Base-by-base conservation (phyloP, 345 rosid genomes). In the Arabidopsis arenosa region DNA sequence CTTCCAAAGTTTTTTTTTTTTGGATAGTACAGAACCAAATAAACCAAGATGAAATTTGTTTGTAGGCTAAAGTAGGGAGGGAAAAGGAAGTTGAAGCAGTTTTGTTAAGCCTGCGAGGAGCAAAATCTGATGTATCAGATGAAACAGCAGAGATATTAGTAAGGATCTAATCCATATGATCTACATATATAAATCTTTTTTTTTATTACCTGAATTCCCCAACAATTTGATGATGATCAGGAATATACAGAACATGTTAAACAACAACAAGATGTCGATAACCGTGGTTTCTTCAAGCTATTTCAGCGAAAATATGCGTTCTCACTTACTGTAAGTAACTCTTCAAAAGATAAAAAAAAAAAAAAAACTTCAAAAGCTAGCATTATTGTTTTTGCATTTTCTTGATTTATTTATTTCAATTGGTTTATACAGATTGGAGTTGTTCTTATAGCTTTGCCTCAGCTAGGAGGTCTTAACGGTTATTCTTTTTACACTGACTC, bases 401-500 rank as follows among this genome's bases (percentile, higher is more conserved):
- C 58, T 64, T 74, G 21, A 56, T 45, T 35, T 66, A 44, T 28
- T 35, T 39, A 17, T 14, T 5, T 9, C 0, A 40, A 4, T 18
- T 68, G 26, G 51, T 68, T 68, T 1, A 58, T 11, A 7, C 58
- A 87, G 94, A 86, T 89, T 70, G 94, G 87, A 33, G 84, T 89
- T 62, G 91, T 90, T 43, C 80, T 93, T 71, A 93, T 93, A 93
- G 88, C 77, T 59, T 79, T 93, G 79, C 98, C 92, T 77, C 90
- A 90, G 53, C 85, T 93, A 57, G 93, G 96, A 70, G 98, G 98
- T 48, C 88, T 87, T 57, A 83, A 70, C 43, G 88, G 79, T 52
- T 80, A 85, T 59, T 72, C 81, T 17, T 87, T 87, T 67, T 87
- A 87, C 68, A 84, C 91, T 37, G 84, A 81, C 63, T 47, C 88